A percentile compares a stretch with the other conserved stretches of the same genome.
These are phyloP conservation scores for Telfairia occidentalis DNA, from an alignment of 331 rosid species.

Conservation along the genomic window DNA sequence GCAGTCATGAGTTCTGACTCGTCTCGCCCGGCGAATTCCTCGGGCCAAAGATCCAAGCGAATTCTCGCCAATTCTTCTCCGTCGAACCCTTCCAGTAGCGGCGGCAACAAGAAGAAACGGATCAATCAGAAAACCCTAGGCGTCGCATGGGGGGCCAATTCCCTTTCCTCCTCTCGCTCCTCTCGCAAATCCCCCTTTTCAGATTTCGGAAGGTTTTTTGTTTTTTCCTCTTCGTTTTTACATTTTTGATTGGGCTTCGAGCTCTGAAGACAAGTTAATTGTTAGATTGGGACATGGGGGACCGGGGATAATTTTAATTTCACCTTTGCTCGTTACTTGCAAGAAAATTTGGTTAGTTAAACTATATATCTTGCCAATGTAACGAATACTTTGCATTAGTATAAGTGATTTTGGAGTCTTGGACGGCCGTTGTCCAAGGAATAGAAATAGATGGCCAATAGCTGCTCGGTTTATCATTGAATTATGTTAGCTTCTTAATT, in stretches of 20 bases:
- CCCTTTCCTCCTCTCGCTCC: conserved; percentile 41
- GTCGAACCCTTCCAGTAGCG: conserved; percentile 21
- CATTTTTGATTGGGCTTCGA: not conserved
- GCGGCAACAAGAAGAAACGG: conserved; percentile 19
- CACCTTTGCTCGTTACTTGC: not conserved
- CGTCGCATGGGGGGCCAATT: conserved; percentile 65
- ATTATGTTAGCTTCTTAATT: conserved; percentile 2
- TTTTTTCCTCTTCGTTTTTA: not conserved
- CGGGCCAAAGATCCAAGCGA: conserved; percentile 40
- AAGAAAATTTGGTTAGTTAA: not conserved
- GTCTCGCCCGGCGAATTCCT: conserved; percentile 37
- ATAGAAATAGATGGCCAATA: not conserved
- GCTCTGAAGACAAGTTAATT: not conserved
- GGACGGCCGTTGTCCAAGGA: not conserved
- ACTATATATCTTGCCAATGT: not conserved
- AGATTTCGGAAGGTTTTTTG: conserved; percentile 44
- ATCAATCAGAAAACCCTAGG: conserved; percentile 72
- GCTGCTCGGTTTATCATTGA: not conserved
- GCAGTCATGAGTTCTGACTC: conserved; percentile 58
- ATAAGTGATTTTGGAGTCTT: not conserved
- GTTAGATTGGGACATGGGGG: not conserved
- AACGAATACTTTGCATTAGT: not conserved
- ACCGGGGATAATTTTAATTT: not conserved
- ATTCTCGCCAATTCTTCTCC: conserved; percentile 29
- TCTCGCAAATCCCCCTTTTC: conserved; percentile 53